Evolutionary conservation across 2,329 filamentous ascomycete species (phyloP), one percentile per base, ranked within the genome.

Genomic region (Diaporthe citriasiana): DNA sequence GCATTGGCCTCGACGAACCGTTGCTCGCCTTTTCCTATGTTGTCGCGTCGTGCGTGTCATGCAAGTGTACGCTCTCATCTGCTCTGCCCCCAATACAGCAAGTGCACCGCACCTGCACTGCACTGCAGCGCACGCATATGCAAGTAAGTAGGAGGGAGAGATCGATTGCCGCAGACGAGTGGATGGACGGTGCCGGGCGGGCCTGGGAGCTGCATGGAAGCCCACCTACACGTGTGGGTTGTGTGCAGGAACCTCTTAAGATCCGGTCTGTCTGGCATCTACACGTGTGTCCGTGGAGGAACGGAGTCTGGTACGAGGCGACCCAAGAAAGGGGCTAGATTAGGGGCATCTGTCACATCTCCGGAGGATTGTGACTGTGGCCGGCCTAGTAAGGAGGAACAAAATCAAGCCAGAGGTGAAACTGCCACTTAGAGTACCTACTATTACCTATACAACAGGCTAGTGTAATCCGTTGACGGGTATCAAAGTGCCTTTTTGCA

Each of bases 251-350:
- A 9, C 33, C 27, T 50, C 60, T 51, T 38, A 45, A 51, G 45
- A 51, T 42, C 13, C 17, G 27, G 40, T n/a, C 56, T 59, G 55
- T 40, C 33, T 59, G 6, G 33, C 55, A 40, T 40, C 22, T 22
- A n/a, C n/a, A n/a, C n/a, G n/a, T n/a, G n/a, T n/a, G 17, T 51
- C 22, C n/a, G 10, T 40, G 25, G 47, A 51, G n/a, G 47, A 25
- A 50, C 22, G 8, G 4, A n/a, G n/a, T 68, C 30, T 30, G 63
- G 45, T 68, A 53, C 63, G 63, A 68, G 33, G 47, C 30, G 19
- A 38, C 63, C 63, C 30, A 40, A 68, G 63, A 68, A 68, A 68
- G 63, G 63, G 45, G 63, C 63, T 68, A 68, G 63, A 68, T 68
- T 53, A 68, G 63, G 45, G 63, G 33, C 63, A 53, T 15, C 60